A percentile compares a stretch with the other conserved stretches of the same genome.
Conservation (phyloP, 2,329 filamentous ascomycete species). For the Ascochyta koolunga region DNA sequence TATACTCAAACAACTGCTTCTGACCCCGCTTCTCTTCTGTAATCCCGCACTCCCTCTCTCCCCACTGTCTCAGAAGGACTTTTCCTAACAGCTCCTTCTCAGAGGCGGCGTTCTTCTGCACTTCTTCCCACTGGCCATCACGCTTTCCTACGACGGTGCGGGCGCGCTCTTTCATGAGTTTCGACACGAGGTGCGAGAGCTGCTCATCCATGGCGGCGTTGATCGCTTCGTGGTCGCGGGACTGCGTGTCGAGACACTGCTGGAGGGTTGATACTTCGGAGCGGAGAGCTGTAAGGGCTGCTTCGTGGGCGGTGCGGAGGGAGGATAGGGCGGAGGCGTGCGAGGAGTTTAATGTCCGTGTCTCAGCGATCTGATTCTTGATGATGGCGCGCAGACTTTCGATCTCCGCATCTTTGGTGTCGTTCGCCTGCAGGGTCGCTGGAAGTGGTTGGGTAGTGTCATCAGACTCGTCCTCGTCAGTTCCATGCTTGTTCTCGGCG, state of each 20-base stretch:
- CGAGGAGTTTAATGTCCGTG: conserved; percentile 34
- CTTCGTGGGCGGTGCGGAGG: conserved; percentile 22
- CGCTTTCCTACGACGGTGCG: conserved; percentile 37
- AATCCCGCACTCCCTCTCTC: conserved; percentile 41
- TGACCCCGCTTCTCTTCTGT: conserved; percentile 28
- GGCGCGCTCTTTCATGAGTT: conserved; percentile 40
- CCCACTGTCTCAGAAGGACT: conserved; percentile 46
- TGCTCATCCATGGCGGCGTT: conserved; percentile 45
- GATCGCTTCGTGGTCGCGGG: conserved; percentile 35
- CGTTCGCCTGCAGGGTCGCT: conserved; percentile 2
- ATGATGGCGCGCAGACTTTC: conserved; percentile 34
- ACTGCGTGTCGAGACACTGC: conserved; percentile 24
- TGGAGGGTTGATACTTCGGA: conserved; percentile 26
- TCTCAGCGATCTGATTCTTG: conserved; percentile 31
- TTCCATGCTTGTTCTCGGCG: conserved; percentile 16
- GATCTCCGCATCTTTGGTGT: conserved; percentile 36
- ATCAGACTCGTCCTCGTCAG: conserved; percentile 16
- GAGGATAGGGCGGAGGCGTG: conserved; percentile 12
- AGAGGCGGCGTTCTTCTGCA: conserved; percentile 22
- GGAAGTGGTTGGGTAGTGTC: not conserved
- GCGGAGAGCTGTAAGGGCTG: conserved; percentile 13
- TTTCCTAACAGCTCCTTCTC: conserved; percentile 42
- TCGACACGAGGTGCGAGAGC: conserved; percentile 34
- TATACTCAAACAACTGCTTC: conserved; percentile 38
- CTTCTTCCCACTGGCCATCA: conserved; percentile 44